These are phyloP conservation scores for Calonectria pseudoreteaudii DNA, from an alignment of 2,329 filamentous ascomycete species.

Conservation along the genomic window DNA sequence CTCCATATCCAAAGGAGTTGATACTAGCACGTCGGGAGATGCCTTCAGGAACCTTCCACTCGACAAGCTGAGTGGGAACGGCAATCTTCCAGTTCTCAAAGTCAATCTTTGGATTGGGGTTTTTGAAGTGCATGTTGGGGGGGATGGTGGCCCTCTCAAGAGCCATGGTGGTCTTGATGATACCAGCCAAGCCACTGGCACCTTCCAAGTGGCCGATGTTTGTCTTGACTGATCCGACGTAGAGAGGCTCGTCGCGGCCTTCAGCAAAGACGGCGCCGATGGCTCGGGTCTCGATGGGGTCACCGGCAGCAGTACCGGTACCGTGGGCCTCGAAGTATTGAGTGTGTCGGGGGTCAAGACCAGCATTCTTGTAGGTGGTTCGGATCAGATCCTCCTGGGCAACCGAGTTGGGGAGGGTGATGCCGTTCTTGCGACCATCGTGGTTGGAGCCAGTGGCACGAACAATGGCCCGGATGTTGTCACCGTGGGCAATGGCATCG, in stretches of 20 bases:
- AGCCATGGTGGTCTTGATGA: conserved; percentile 40
- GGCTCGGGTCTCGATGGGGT: conserved; percentile 63
- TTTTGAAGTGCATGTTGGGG: conserved; percentile 35
- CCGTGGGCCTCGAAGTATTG: conserved; percentile 60
- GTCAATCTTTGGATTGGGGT: conserved; percentile 40
- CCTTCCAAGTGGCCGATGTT: conserved; percentile 42
- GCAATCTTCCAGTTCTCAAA: conserved; percentile 40
- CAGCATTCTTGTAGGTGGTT: conserved; percentile 22
- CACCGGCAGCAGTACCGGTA: conserved; percentile 64
- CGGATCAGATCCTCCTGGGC: conserved; percentile 23
- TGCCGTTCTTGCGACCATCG: conserved; percentile 38
- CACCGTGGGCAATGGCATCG: conserved; percentile 14
- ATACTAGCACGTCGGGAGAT: conserved; percentile 30
- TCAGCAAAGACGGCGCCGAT: conserved; percentile 45
- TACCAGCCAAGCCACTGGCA: conserved; percentile 35
- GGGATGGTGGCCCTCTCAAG: conserved; percentile 37
- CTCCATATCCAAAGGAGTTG: conserved; percentile 45
- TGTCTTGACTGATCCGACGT: conserved; percentile 38
- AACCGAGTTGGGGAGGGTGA: conserved; percentile 48
- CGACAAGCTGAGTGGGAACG: conserved; percentile 27
- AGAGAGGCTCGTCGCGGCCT: conserved; percentile 16
- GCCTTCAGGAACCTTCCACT: conserved; percentile 30
- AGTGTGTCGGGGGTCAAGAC: conserved; percentile 30
- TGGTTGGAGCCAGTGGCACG: conserved; percentile 18
- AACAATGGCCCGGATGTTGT: conserved; percentile 22